A percentile compares a stretch with the other conserved stretches of the same genome.
Evolutionary conservation across 257 asterid genomes (phyloP).

Genomic region (Capsicum pubescens): DNA sequence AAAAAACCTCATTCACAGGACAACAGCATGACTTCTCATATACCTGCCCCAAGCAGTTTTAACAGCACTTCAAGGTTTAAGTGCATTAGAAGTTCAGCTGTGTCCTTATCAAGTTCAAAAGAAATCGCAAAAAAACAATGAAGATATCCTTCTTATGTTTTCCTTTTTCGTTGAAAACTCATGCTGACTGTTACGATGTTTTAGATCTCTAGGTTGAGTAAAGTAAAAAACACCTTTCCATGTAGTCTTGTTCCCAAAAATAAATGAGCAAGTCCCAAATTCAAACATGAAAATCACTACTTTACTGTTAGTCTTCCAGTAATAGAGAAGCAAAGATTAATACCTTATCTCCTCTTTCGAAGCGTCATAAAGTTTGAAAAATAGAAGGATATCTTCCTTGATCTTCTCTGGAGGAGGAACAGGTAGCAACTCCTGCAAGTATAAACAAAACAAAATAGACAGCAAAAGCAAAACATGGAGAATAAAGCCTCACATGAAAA

Average conservation of each 20-base stretch:
- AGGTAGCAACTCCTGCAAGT: conserved; percentile 62
- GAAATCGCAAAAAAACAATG: background rate
- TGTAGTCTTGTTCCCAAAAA: background rate
- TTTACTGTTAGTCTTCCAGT: conserved; percentile 25
- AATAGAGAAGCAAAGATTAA: conserved; percentile 21
- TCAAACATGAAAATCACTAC: conserved; percentile 26
- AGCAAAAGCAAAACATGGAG: background rate
- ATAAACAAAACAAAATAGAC: conserved; percentile 1
- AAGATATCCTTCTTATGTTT: background rate
- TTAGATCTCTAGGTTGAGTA: conserved; percentile 9
- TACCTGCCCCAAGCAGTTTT: background rate
- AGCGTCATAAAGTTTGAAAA: conserved; percentile 78
- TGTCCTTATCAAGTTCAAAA: conserved; percentile 17
- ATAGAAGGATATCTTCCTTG: conserved; percentile 77
- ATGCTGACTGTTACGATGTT: background rate
- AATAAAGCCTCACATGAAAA: conserved; percentile 26
- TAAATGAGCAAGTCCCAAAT: background rate
- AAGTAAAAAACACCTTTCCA: conserved; percentile 3
- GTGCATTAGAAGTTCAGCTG: background rate
- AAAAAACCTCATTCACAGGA: background rate
- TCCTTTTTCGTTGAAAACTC: background rate
- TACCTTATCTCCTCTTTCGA: conserved; percentile 70
- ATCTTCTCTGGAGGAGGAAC: conserved; percentile 62
- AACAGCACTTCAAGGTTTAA: conserved; percentile 15
- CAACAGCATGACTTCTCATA: conserved; percentile 6